These are phyloP conservation scores for Hibiscus syriacus DNA, from an alignment of 345 rosid genomes.

Conservation along the genomic window DNA sequence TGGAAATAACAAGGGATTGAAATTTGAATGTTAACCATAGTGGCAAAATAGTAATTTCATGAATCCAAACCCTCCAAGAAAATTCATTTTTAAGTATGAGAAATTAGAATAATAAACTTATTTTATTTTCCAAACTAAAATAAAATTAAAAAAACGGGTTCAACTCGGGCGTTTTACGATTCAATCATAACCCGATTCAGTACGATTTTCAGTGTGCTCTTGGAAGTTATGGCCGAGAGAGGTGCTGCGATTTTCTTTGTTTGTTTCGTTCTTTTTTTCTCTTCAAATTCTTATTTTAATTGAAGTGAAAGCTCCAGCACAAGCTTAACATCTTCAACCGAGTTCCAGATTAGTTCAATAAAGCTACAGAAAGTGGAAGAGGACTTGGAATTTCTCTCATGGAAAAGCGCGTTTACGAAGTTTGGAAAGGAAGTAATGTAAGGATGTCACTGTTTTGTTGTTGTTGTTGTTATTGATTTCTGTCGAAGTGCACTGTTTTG, in stretches of 20 bases:
- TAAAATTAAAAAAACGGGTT: neutral
- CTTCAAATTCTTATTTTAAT: neutral
- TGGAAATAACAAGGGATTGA: neutral
- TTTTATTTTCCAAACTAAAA: too few species aligned
- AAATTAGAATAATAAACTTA: too few species aligned
- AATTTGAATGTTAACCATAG: neutral
- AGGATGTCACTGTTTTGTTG: slow-evolving; percentile 11
- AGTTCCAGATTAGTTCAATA: slow-evolving; percentile 26
- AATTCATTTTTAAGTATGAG: neutral
- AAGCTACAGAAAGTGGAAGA: slow-evolving; percentile 3
- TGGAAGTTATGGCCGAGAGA: neutral
- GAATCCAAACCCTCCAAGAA: neutral
- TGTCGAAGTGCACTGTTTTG: slow-evolving; percentile 8
- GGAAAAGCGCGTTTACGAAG: slow-evolving; percentile 86
- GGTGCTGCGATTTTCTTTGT: neutral
- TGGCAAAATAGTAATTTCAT: neutral
- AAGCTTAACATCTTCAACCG: slow-evolving; percentile 26
- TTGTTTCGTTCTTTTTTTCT: neutral
- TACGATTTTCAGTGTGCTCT: neutral
- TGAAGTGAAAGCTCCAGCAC: slow-evolving; percentile 21
- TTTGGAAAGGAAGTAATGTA: slow-evolving; percentile 94
- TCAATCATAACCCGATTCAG: neutral
- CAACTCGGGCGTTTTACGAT: neutral
- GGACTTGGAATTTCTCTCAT: slow-evolving; percentile 26
- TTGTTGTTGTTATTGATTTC: neutral